These are phyloP conservation scores for Euphorbia lathyris DNA, from an alignment of 345 rosid genomes.

Conservation along the genomic window DNA sequence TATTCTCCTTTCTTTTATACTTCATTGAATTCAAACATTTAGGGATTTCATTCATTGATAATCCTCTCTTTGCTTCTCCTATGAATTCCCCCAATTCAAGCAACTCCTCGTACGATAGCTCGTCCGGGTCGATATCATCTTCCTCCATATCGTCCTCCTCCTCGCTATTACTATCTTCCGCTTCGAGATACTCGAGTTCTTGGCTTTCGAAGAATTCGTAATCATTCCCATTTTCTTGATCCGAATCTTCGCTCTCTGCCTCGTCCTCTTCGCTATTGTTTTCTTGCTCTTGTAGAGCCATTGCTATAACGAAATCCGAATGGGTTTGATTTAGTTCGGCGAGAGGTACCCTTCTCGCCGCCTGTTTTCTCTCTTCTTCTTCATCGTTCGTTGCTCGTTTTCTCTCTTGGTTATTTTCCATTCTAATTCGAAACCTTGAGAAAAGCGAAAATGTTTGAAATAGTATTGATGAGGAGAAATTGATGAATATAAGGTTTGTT, in stretches of 20 bases:
- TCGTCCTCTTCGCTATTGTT: conserved; percentile 37
- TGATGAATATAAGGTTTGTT: conserved; percentile 12
- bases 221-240: conserved; percentile 21
- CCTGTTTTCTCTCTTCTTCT: conserved; percentile 29
- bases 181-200: conserved; percentile 45
- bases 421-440: neutral
- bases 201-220: conserved; percentile 49
- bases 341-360: conserved; percentile 25
- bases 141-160: conserved; percentile 31
- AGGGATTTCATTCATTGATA: conserved; percentile 39
- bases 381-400: conserved; percentile 20
- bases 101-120: conserved; percentile 66
- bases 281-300: conserved; percentile 40
- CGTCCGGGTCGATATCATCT: conserved; percentile 69
- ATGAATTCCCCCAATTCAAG: conserved; percentile 64
- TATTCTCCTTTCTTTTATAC: conserved; percentile 11
- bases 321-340: conserved; percentile 31
- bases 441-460: neutral
- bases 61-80: conserved; percentile 59
- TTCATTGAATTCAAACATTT: conserved; percentile 30
- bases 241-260: conserved; percentile 8
- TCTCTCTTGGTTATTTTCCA: conserved; percentile 17
- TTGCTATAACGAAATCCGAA: conserved; percentile 38
- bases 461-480: neutral
- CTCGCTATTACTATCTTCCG: conserved; percentile 34